A percentile compares a stretch with the other conserved stretches of the same genome.
These are phyloP conservation scores for Pseudogymnoascus sp. DNA, from an alignment of 2,329 filamentous ascomycete genomes.

Conservation along the genomic window DNA sequence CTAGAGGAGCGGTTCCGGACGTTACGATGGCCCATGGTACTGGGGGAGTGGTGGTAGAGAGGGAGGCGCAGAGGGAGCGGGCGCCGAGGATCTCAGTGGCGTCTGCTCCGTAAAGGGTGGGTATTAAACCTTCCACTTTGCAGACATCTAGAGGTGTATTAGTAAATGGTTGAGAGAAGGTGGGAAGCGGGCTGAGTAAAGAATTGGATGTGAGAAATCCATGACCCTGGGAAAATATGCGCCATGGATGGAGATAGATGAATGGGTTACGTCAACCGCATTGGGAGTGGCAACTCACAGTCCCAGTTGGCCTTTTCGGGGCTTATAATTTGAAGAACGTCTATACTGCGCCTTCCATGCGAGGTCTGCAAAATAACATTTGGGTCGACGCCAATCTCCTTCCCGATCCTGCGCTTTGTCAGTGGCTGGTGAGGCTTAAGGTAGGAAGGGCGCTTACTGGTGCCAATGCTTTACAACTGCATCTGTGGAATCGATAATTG, in stretches of 20 bases:
- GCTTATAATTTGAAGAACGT: constrained; percentile 69
- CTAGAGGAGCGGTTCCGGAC: constrained; percentile 59
- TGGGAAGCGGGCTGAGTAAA: not conserved
- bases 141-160: constrained; percentile 55
- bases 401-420: constrained; percentile 51
- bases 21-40: constrained; percentile 74
- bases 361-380: constrained; percentile 79
- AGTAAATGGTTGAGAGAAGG: not conserved
- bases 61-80: constrained; percentile 55
- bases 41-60: constrained; percentile 49
- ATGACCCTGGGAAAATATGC: not conserved
- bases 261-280: not conserved
- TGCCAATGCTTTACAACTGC: constrained; percentile 75
- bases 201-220: not conserved
- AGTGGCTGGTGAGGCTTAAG: not conserved
- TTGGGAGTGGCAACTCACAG: constrained; percentile 49
- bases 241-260: not conserved
- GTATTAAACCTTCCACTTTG: constrained; percentile 68
- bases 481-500: constrained; percentile 71
- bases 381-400: constrained; percentile 77
- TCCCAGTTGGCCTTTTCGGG: constrained; percentile 87
- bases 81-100: constrained; percentile 82
- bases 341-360: constrained; percentile 83
- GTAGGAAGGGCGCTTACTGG: constrained; percentile 26
- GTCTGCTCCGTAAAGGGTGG: constrained; percentile 64